These are phyloP conservation scores for Russula sp. DNA, from an alignment of 768 basidiomycete species.

Conservation along the genomic window DNA sequence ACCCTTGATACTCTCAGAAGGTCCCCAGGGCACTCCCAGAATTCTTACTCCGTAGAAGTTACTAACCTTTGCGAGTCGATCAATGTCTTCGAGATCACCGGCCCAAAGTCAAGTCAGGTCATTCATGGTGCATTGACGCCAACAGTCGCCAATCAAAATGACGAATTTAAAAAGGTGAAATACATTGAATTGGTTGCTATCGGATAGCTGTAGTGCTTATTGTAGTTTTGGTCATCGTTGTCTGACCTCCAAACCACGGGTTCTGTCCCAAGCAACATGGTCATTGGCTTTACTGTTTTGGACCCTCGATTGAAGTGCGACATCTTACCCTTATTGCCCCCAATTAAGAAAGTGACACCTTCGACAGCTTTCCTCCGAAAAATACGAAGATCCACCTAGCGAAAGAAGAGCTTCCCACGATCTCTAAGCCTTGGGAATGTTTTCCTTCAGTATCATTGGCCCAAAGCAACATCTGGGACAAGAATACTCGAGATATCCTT, in stretches of 20 bases:
- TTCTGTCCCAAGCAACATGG: slow-evolving; percentile 63
- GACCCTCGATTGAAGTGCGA: slow-evolving; percentile 83
- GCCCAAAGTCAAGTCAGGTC: slow-evolving; percentile 74
- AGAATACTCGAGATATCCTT: slow-evolving; percentile 41
- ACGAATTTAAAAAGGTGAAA: slow-evolving; percentile 53
- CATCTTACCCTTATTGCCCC: background rate
- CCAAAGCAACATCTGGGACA: slow-evolving; percentile 69
- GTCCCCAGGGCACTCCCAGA: slow-evolving; percentile 23
- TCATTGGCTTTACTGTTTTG: slow-evolving; percentile 69
- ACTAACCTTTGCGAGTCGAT: slow-evolving; percentile 63
- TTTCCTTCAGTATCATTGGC: slow-evolving; percentile 56
- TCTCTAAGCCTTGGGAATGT: slow-evolving; percentile 30
- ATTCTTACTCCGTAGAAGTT: slow-evolving; percentile 47
- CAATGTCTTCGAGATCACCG: slow-evolving; percentile 85
- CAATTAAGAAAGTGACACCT: background rate
- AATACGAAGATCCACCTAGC: slow-evolving; percentile 45
- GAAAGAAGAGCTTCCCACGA: slow-evolving; percentile 24
- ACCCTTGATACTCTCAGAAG: slow-evolving; percentile 34
- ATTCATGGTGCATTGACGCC: slow-evolving; percentile 32
- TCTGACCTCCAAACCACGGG: slow-evolving; percentile 54
- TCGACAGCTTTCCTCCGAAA: slow-evolving; percentile 72
- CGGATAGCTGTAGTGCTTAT: background rate
- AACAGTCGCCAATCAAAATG: slow-evolving; percentile 33
- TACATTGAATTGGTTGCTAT: background rate
- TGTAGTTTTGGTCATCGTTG: slow-evolving; percentile 63